Conservation (phyloP, 2,329 filamentous ascomycete species). For the Trichoderma simmonsii region DNA sequence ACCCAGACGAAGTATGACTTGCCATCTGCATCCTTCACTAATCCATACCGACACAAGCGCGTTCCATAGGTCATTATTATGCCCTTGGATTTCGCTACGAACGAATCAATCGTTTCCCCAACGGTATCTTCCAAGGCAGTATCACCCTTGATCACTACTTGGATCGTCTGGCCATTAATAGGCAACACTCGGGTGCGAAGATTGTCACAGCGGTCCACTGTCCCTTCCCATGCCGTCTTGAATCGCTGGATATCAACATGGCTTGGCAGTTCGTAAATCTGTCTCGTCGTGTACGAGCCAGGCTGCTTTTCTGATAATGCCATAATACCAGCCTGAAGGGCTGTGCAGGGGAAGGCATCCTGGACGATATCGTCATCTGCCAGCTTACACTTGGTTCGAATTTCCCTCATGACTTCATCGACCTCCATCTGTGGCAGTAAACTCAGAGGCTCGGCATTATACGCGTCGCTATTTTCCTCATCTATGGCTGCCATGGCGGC, state of each 20-base stretch:
- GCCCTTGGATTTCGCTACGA: background rate
- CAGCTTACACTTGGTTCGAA: background rate
- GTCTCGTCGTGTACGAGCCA: background rate
- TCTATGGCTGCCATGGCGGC: background rate
- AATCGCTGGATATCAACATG: background rate
- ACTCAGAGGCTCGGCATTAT: background rate
- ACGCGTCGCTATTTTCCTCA: background rate
- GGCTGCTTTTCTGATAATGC: slow-evolving; percentile 10
- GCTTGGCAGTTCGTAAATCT: slow-evolving; percentile 14
- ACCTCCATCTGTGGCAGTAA: background rate
- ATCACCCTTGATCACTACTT: background rate
- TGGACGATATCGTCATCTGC: background rate
- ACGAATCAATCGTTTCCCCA: background rate
- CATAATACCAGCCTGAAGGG: slow-evolving; percentile 7
- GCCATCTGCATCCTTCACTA: background rate
- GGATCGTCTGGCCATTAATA: background rate
- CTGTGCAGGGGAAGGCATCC: slow-evolving; percentile 7
- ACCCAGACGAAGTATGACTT: slow-evolving; percentile 1
- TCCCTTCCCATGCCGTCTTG: slow-evolving; percentile 26
- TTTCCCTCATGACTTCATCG: background rate
- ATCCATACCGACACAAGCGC: slow-evolving; percentile 1
- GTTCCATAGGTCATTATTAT: slow-evolving; percentile 1
- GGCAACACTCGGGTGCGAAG: slow-evolving; percentile 16
- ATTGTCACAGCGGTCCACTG: slow-evolving; percentile 1
- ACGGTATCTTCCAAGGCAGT: background rate